These are phyloP conservation scores for Leishmania turanica DNA, from an alignment of 208 protist species.

Conservation along the genomic window DNA sequence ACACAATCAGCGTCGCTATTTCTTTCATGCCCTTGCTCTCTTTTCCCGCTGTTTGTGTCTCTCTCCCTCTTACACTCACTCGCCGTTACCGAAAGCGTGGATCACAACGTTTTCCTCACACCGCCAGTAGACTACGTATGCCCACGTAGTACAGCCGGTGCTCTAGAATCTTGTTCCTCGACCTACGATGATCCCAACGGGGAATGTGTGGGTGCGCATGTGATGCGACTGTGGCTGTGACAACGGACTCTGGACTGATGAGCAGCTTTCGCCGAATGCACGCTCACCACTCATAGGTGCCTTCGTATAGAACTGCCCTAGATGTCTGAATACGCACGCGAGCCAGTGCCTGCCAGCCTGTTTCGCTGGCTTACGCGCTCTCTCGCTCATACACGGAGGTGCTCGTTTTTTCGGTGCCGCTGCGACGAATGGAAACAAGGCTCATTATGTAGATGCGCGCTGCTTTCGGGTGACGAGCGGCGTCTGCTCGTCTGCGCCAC, in stretches of 20 bases:
- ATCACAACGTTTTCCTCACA: background rate
- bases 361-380: background rate
- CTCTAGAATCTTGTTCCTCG: no score
- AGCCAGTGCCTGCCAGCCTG: background rate
- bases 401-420: background rate
- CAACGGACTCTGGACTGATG: background rate
- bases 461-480: background rate
- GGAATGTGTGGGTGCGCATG: background rate
- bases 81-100: background rate
- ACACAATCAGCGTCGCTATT: background rate
- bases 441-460: no score
- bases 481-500: background rate
- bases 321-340: conserved; percentile 6
- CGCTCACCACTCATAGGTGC: conserved; percentile 23
- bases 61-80: background rate
- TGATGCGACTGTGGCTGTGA: background rate
- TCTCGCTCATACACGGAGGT: background rate
- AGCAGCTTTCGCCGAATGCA: conserved; percentile 37
- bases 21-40: background rate
- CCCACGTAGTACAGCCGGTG: background rate
- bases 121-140: background rate
- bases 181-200: background rate
- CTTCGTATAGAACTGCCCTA: conserved; percentile 47
- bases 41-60: background rate
- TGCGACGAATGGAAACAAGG: background rate